Conservation (phyloP, 176 grass and related monocot species). For the Dactylis glomerata region DNA sequence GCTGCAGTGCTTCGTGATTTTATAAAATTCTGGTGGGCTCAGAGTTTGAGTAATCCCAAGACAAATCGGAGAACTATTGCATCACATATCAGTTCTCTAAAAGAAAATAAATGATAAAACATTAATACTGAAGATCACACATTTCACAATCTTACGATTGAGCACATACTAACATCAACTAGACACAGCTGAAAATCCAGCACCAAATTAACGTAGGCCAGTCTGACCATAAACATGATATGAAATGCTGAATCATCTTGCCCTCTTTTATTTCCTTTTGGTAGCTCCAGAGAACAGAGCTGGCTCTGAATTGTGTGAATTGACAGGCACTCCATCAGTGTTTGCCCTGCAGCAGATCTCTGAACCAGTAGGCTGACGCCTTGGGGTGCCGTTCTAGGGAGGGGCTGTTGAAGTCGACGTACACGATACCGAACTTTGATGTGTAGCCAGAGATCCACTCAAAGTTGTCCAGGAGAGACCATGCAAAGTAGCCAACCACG, state of each 20-base stretch:
- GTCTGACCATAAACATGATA: background rate
- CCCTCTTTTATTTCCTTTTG: conserved; percentile 15
- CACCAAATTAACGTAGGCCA: background rate
- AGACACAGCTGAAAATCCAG: background rate
- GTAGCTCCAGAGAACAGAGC: background rate
- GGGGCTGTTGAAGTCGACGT: conserved; percentile 45
- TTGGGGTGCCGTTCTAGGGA: conserved; percentile 45
- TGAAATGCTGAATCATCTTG: background rate
- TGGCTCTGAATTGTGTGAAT: background rate
- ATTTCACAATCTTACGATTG: too few species aligned
- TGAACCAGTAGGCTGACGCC: conserved; percentile 68
- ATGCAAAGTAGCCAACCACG: conserved; percentile 63
- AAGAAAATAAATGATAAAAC: too few species aligned
- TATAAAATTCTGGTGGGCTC: too few species aligned
- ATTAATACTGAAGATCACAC: too few species aligned
- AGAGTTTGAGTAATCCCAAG: too few species aligned
- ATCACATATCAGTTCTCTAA: too few species aligned
- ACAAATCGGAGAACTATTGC: too few species aligned
- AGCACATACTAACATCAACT: too few species aligned
- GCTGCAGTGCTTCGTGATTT: too few species aligned
- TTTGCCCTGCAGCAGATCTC: conserved; percentile 31
- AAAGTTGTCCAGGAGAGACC: conserved; percentile 73
- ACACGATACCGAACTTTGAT: conserved; percentile 59
- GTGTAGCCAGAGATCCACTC: conserved; percentile 57
- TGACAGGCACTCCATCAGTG: conserved; percentile 3